Conservation (phyloP, 208 protist genomes). For the Novymonas esmeraldas region DNA sequence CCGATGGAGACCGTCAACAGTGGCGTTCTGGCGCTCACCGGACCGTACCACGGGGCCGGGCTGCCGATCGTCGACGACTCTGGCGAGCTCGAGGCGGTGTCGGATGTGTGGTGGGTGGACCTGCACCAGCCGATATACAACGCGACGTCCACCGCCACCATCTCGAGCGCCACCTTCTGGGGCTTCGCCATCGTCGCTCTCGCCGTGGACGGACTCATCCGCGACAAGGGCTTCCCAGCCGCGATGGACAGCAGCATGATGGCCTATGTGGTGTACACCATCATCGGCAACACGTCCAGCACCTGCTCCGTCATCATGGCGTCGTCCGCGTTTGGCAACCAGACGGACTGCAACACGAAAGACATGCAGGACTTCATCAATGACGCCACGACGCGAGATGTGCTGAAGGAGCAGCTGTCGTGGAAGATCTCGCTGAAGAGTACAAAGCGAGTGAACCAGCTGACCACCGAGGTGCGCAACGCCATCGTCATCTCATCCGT, state of each 20-base stretch:
- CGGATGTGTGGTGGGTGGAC: conserved; percentile 41
- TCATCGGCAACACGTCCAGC: not conserved
- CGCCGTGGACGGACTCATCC: conserved; percentile 44
- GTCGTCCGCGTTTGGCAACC: not conserved
- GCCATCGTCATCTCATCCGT: conserved; percentile 7
- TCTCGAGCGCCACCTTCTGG: conserved; percentile 56
- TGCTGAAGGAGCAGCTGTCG: conserved; percentile 28
- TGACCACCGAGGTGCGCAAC: conserved; percentile 9
- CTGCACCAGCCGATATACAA: conserved; percentile 64
- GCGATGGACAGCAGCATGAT: conserved; percentile 16
- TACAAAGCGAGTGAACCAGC: conserved; percentile 8
- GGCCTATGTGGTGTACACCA: conserved; percentile 25
- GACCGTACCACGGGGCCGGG: conserved; percentile 29
- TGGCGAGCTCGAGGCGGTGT: not conserved
- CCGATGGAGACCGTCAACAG: conserved; percentile 26
- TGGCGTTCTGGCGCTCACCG: conserved; percentile 27
- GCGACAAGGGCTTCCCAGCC: conserved; percentile 5
- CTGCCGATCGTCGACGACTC: not conserved
- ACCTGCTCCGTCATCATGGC: conserved; percentile 21
- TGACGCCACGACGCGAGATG: conserved; percentile 26
- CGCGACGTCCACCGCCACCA: conserved; percentile 7
- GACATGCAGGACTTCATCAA: conserved; percentile 16
- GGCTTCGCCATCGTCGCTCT: conserved; percentile 57
- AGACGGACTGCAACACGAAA: conserved; percentile 12
- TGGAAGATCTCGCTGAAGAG: conserved; percentile 37